Base-by-base conservation (phyloP, 176 grass and related monocot genomes). In the Alopecurus myosuroides region DNA sequence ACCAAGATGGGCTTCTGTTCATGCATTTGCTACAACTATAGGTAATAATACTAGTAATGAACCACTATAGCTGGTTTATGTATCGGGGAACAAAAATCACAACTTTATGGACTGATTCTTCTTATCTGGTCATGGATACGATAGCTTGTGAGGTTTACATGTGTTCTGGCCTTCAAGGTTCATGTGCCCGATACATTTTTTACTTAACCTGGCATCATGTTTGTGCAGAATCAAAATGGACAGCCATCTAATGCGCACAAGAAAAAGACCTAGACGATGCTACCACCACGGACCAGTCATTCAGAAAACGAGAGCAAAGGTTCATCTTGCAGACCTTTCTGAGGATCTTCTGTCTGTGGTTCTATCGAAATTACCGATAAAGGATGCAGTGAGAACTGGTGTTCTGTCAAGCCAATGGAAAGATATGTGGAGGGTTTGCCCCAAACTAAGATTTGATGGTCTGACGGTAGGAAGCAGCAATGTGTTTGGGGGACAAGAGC, bases 361-460 rank as follows among this genome's bases (percentile, higher is more conserved):
- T 58, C 40, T 86, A n/a, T 79, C 76, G 20, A 68, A 79, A 26
- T 28, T 86, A 51, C 25, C 50, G 29, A 29, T 10, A 13, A 72
- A 72, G 39, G 84, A 86, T 1, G n/a, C 12, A 9, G 76, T 72
- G 71, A 86, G 65, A 22, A 72, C 28, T 49, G 46, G 65, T 20
- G 39, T 61, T 36, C 28, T 86, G 1, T 71, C 76, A 9, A 79
- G 53, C 2, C 71, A 79, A 60, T 71, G 35, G 49, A 78, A 69
- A 18, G 23, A 70, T 8, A 33, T 56, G 4, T 78, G 60, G 74
- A 77, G 10, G 10, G 6, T 7, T 25, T 86, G 65, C 50, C 29
- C 76, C 13, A 86, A 72, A 28, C 26, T 86, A 0, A 71, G 40
- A 61, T 79, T 86, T 37, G 52, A 86, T 49, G 29, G 20, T 26